phyloP scores from a whole-genome alignment of 768 basidiomycete genomes.

The Macrolepiota dolichaula region DNA sequence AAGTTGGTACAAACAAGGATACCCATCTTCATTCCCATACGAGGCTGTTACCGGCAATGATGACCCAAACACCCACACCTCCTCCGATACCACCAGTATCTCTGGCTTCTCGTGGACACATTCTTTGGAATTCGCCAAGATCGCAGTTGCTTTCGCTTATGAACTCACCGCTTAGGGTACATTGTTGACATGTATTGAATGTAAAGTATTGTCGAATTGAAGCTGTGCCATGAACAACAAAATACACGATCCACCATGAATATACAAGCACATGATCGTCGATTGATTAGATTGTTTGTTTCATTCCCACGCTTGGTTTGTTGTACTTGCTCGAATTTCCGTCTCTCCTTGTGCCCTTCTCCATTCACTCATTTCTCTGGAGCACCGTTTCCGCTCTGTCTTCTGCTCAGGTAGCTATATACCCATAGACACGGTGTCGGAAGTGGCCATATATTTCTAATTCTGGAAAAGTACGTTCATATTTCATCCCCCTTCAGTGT shows the following conservation, averaged over 20 bases:
- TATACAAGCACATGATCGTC: no score
- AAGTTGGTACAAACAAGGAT: slow-evolving; percentile 41
- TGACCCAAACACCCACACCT: slow-evolving; percentile 41
- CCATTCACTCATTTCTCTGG: background rate
- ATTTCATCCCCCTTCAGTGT: slow-evolving; percentile 10
- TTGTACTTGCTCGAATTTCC: background rate
- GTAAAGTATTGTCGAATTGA: background rate
- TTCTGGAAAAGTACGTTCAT: background rate
- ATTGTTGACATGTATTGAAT: background rate
- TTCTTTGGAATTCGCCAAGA: slow-evolving; percentile 58
- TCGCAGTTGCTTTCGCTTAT: slow-evolving; percentile 54
- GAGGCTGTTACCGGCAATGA: slow-evolving; percentile 39
- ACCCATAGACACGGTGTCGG: background rate
- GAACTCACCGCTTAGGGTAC: slow-evolving; percentile 36
- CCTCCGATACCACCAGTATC: slow-evolving; percentile 42
- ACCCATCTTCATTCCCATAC: slow-evolving; percentile 37
- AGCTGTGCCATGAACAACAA: background rate
- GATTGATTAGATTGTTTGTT: background rate
- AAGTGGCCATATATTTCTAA: background rate
- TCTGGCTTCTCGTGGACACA: slow-evolving; percentile 47
- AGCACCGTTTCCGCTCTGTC: no score
- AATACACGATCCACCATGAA: no score
- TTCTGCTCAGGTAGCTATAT: background rate
- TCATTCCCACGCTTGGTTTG: background rate
- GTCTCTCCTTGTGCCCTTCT: background rate